Evolutionary conservation across 768 basidiomycete genomes (phyloP), one percentile per base, ranked within the genome.

Genomic region (Suillus cothurnatus): DNA sequence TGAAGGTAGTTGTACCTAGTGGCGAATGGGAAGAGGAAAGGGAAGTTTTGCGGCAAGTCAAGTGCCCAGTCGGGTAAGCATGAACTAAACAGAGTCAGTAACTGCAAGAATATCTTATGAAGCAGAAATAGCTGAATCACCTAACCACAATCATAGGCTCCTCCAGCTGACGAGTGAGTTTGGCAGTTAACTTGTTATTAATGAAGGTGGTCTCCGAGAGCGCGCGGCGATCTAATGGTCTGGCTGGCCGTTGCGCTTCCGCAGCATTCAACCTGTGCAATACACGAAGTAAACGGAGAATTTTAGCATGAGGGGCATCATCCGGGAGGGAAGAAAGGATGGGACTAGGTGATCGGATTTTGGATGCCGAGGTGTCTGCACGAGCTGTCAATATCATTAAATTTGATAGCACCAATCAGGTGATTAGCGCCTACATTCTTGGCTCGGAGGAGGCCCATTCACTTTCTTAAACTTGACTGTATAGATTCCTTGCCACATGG

Each of bases 81-180:
- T 31, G 94, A 94, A 71, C 97, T 97, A 43, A 31, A 28, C 32
- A 62, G 12, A 23, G 61, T 8, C 62, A 66, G 34, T 21, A 68
- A 45, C 31, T 0, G 55, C 47, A 21, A 62, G 36, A 19, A 59
- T 41, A 26, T 9, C n/a, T n/a, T n/a, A n/a, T n/a, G n/a, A 26
- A 34, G 23, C 23, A n/a, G 17, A n/a, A 65, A 39, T 43, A 23
- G 21, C 47, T 8, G 61, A 74, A 82, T 67, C 70, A 94, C 95
- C 94, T 96, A 1, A 97, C 97, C 52, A 99, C 95, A 68, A 99
- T 97, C 95, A 99, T 97, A 0, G 95, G 94, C 74, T 99, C 97
- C 71, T 99, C 97, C 50, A 99, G 77, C 74, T 99, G 97, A 41
- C 97, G 86, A 15, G 94, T 95, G n/a, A 99, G 84, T 77, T 99